These are phyloP conservation scores for Plicaturopsis crispa DNA, from an alignment of 768 basidiomycete genomes.

Conservation along the genomic window DNA sequence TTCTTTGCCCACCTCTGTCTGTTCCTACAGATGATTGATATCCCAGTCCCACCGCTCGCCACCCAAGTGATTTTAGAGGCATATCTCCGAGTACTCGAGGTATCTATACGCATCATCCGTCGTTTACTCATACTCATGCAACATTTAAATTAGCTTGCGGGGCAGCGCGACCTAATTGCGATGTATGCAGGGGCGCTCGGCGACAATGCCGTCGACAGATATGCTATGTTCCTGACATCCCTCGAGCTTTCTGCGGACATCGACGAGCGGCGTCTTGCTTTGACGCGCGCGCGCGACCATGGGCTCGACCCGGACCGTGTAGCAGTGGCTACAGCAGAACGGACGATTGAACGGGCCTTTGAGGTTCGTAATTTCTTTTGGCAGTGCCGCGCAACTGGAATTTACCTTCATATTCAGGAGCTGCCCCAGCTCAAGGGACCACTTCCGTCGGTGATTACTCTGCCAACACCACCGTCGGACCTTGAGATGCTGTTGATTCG, in stretches of 20 bases:
- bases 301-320: constrained; percentile 79
- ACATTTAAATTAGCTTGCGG: constrained; percentile 48
- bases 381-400: too few species aligned
- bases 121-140: background rate
- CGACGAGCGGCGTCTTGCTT: constrained; percentile 57
- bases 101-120: constrained; percentile 17
- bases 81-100: constrained; percentile 85
- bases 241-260: constrained; percentile 58
- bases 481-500: constrained; percentile 64
- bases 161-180: constrained; percentile 81
- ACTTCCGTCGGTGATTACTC: constrained; percentile 51
- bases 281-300: constrained; percentile 74
- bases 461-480: constrained; percentile 50
- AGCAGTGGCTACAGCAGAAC: constrained; percentile 73
- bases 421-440: constrained; percentile 48
- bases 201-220: constrained; percentile 86
- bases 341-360: constrained; percentile 66
- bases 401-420: too few species aligned
- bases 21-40: constrained; percentile 76
- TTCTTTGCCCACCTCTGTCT: constrained; percentile 95
- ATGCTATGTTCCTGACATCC: constrained; percentile 83
- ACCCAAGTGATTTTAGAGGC: constrained; percentile 81
- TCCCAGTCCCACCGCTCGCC: constrained; percentile 62
- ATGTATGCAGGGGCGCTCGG: constrained; percentile 90
- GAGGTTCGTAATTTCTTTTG: constrained; percentile 34